Conservation (phyloP, 108 stramenopile species). For the Nannochloropsis gaditana region DNA sequence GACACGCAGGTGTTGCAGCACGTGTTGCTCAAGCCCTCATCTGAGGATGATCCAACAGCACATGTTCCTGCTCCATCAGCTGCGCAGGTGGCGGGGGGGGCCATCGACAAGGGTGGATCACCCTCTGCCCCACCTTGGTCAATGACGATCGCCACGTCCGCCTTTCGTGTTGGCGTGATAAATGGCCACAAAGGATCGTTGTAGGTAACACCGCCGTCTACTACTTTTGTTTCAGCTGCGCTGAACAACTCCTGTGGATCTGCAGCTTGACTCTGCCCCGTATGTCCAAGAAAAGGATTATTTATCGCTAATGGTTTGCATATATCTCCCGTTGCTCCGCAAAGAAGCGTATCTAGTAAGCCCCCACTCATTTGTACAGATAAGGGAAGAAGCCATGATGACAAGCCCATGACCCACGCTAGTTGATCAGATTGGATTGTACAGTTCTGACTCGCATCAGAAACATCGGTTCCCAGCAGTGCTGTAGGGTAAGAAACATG, state of each 20-base stretch:
- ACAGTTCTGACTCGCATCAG: not conserved
- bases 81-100: not conserved
- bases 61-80: not conserved
- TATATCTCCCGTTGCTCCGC: not conserved
- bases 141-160: constrained; percentile 17
- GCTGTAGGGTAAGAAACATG: constrained; percentile 5
- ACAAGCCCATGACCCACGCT: not conserved
- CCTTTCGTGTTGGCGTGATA: not conserved
- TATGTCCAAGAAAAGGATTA: not conserved
- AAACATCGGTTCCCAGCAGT: not conserved
- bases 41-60: not conserved
- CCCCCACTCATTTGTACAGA: not conserved
- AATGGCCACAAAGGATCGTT: not conserved
- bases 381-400: not conserved
- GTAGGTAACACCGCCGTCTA: constrained; percentile 11
- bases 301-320: not conserved
- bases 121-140: not conserved
- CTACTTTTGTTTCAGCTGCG: not conserved
- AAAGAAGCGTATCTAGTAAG: not conserved
- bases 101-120: not conserved
- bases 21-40: not conserved
- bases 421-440: not conserved
- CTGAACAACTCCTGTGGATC: not conserved
- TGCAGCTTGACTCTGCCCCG: not conserved
- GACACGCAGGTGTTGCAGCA: not conserved